Evolutionary conservation across 345 rosid genomes (phyloP).

Genomic region (Lepidium aucheri): DNA sequence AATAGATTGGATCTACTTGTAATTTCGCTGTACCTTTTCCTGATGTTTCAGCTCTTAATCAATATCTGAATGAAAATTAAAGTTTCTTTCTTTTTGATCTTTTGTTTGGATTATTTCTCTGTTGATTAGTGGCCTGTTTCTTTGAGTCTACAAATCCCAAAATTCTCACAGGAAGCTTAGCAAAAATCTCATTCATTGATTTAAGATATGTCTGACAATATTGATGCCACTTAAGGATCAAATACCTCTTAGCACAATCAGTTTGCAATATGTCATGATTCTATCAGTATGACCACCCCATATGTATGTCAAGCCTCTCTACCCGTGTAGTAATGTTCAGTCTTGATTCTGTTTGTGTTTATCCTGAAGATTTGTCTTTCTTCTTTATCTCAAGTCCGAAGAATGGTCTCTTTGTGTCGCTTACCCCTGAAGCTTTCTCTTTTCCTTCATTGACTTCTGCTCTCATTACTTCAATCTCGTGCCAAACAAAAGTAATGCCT

Average conservation of each 20-base stretch:
- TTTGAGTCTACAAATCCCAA: not conserved
- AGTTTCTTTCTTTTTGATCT: not conserved
- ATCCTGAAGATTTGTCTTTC: not conserved
- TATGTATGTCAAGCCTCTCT: not conserved
- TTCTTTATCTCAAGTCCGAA: not conserved
- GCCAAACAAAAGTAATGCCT: not conserved
- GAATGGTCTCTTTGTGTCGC: not conserved
- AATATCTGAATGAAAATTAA: not conserved
- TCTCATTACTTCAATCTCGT: not conserved
- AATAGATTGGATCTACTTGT: constrained; percentile 22
- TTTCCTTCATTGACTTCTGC: constrained; percentile 37
- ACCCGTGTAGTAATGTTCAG: not conserved
- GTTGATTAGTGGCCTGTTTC: not conserved
- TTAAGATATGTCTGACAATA: not conserved
- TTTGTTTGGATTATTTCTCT: not conserved
- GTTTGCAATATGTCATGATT: not conserved
- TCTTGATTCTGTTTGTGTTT: not conserved
- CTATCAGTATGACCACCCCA: not conserved
- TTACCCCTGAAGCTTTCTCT: constrained; percentile 46
- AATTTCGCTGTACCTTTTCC: not conserved
- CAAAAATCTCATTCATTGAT: not conserved
- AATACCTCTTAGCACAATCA: not conserved
- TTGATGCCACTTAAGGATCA: not conserved
- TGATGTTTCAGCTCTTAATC: not conserved
- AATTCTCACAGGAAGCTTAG: not conserved